Evolutionary conservation across 305 asterid species (phyloP).

Genomic region (Fraxinus platypoda): DNA sequence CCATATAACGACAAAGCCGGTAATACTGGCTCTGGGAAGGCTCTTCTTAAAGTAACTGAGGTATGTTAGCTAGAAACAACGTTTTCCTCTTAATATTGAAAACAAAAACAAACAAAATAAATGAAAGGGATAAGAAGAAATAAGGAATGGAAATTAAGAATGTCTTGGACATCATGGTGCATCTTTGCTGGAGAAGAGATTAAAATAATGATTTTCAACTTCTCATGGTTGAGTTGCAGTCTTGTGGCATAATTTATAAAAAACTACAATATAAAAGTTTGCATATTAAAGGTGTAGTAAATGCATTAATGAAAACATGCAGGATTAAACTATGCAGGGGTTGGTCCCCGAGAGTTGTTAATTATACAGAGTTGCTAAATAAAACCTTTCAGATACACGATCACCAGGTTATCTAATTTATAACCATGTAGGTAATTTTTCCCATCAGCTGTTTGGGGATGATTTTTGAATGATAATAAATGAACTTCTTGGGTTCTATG

Average conservation of each 20-base stretch:
- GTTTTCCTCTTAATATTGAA: neutral
- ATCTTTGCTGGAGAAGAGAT: constrained; percentile 4
- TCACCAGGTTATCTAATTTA: neutral
- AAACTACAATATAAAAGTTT: neutral
- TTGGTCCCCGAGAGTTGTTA: neutral
- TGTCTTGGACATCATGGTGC: constrained; percentile 5
- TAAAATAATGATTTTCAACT: neutral
- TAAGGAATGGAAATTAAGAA: neutral
- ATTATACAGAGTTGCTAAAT: neutral
- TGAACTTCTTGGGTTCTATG: neutral
- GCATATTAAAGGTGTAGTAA: neutral
- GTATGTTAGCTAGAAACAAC: constrained; percentile 37
- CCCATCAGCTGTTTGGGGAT: neutral
- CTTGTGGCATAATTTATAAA: neutral
- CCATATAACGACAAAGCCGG: constrained; percentile 64
- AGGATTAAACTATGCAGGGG: neutral
- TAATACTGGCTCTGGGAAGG: constrained; percentile 63
- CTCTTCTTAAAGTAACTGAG: constrained; percentile 90
- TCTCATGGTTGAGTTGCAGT: constrained; percentile 2
- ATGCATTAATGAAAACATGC: neutral
- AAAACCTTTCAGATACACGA: neutral
- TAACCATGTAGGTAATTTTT: neutral
- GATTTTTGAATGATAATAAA: neutral
- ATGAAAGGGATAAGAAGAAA: neutral
- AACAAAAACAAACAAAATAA: neutral